Percentiles rank a stretch among this genome's conserved stretches.
phyloP scores from a whole-genome alignment of 2,329 filamentous ascomycete species.

The Peltaster fructicola region DNA sequence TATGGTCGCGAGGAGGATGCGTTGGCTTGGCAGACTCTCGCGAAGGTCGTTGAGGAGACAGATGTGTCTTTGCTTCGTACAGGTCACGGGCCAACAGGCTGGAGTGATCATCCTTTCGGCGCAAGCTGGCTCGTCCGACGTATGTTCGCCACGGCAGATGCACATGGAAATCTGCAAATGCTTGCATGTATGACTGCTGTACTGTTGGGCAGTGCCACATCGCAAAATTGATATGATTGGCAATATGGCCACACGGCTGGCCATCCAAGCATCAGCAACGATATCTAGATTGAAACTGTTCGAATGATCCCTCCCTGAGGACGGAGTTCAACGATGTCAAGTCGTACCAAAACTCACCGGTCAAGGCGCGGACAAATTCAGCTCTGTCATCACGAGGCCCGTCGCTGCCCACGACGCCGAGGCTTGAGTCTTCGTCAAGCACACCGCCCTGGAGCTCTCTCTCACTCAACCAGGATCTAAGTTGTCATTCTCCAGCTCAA shows the following conservation, averaged over 20 bases:
- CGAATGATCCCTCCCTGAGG: no score
- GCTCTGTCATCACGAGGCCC: conserved; percentile 10
- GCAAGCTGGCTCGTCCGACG: conserved; percentile 37
- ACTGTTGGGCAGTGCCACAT: no score
- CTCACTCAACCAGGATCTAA: conserved; percentile 7
- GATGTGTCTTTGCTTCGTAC: no score
- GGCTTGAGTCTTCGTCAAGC: conserved; percentile 13
- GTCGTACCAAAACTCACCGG: no score
- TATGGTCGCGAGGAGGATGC: no score
- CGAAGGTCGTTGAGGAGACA: no score
- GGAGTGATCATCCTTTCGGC: conserved; percentile 40
- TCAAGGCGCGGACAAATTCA: conserved; percentile 7
- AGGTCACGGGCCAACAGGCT: conserved; percentile 18
- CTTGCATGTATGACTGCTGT: conserved; percentile 47
- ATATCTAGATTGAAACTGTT: no score
- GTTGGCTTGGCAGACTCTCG: no score
- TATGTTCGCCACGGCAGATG: conserved; percentile 42
- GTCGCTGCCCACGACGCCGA: conserved; percentile 15
- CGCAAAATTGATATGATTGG: no score
- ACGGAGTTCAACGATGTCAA: no score
- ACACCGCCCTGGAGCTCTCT: conserved; percentile 14
- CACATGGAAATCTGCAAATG: conserved; percentile 45
- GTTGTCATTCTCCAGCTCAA: conserved; percentile 13
- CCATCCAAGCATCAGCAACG: no score
- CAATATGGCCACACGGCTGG: no score